Conservation (phyloP, 208 protist genomes). For the Acanthamoeba triangularis region DNA sequence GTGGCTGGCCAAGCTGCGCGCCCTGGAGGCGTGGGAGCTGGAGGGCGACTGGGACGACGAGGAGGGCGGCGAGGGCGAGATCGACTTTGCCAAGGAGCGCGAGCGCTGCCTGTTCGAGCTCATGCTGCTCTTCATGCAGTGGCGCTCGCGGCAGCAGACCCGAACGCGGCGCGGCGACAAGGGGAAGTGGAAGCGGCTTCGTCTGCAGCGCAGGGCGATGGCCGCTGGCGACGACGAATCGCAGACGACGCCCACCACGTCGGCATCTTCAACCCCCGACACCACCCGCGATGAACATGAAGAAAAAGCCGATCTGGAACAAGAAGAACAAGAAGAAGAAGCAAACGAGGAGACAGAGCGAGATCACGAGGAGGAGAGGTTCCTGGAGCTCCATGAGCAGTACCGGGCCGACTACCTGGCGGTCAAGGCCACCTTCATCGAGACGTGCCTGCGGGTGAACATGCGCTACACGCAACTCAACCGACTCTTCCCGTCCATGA, state of each 20-base stretch:
- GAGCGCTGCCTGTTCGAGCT: constrained; percentile 45
- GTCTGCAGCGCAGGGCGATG: neutral
- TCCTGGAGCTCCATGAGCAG: neutral
- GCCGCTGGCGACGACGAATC: neutral
- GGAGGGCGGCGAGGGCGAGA: constrained; percentile 37
- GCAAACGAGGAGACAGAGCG: neutral
- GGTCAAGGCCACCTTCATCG: neutral
- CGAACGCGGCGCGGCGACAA: constrained; percentile 7
- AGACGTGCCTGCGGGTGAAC: neutral
- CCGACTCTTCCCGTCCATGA: neutral
- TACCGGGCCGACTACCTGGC: constrained; percentile 25
- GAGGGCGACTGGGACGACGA: constrained; percentile 65
- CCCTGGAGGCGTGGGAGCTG: constrained; percentile 42
- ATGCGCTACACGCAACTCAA: constrained; percentile 37
- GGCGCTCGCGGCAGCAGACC: constrained; percentile 15
- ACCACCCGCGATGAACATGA: neutral
- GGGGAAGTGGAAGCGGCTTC: constrained; percentile 56
- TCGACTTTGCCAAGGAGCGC: constrained; percentile 38
- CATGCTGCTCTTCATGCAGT: constrained; percentile 69
- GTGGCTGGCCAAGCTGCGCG: constrained; percentile 39
- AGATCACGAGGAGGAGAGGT: neutral
- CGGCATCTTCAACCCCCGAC: neutral
- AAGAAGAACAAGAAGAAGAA: neutral
- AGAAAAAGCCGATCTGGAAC: neutral
- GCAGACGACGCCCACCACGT: neutral